Conservation (phyloP, 805 yeast species). For the Dipodascopsis tothii region DNA sequence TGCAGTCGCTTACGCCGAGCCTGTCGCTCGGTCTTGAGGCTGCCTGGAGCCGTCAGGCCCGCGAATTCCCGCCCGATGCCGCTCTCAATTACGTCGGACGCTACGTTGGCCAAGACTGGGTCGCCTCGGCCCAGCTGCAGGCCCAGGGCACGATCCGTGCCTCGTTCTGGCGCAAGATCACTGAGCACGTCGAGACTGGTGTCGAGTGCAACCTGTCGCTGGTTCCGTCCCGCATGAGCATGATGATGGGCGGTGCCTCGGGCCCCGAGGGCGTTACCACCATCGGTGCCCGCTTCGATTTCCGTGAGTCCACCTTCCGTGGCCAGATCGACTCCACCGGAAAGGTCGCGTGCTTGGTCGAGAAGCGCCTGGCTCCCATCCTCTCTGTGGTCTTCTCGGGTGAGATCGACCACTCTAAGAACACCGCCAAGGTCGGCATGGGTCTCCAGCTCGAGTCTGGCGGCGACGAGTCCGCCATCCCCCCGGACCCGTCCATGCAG, state of each 20-base stretch:
- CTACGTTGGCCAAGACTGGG: constrained; percentile 82
- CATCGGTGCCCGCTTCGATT: constrained; percentile 94
- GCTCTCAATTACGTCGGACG: constrained; percentile 86
- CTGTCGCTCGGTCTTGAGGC: constrained; percentile 89
- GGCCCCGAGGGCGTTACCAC: constrained; percentile 87
- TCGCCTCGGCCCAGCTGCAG: constrained; percentile 85
- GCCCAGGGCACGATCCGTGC: constrained; percentile 82
- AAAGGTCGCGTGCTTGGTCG: constrained; percentile 82
- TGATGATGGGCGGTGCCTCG: constrained; percentile 77
- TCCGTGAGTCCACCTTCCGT: constrained; percentile 91
- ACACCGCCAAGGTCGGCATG: constrained; percentile 75
- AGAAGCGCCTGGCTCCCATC: constrained; percentile 88
- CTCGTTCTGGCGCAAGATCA: constrained; percentile 88
- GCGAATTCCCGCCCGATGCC: constrained; percentile 79
- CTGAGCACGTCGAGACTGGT: constrained; percentile 92
- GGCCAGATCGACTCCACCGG: constrained; percentile 90
- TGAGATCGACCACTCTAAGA: constrained; percentile 81
- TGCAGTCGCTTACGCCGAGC: constrained; percentile 80
- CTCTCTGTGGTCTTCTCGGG: constrained; percentile 82
- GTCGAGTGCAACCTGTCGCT: constrained; percentile 65
- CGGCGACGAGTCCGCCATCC: background rate
- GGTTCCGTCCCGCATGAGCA: constrained; percentile 27
- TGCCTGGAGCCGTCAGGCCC: constrained; percentile 56
- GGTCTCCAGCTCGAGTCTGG: constrained; percentile 79
- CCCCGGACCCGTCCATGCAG: background rate